Evolutionary conservation across 345 rosid species (phyloP), one percentile per base, ranked within the genome.

Genomic region (Eucalyptus coolabah): DNA sequence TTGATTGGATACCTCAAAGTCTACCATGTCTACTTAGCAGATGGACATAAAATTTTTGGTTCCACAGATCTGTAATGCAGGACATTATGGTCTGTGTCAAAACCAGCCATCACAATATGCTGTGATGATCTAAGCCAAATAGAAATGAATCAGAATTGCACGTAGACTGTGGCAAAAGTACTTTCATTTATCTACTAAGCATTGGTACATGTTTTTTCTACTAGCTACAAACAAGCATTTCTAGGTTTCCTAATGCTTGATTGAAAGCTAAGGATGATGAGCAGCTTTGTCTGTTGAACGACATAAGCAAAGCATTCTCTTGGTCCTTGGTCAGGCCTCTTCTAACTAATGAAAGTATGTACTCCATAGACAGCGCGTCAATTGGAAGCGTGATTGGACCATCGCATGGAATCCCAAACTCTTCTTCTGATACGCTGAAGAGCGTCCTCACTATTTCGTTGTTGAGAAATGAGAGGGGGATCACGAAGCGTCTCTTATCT

Each of bases 251-350:
- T 26, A 34, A 18, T 51, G 86, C 87, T 59, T 12, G 85, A 80
- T 40, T 63, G 37, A 37, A 86, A 63, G 67, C 83, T 47, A 82
- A 63, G 13, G 87, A 89, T 87, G 87, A 86, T 86, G 59, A 86
- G 59, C 87, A 86, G 56, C 87, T 86, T 47, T 53, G 50, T 63
- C 53, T 28, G 42, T 40, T 28, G 87, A 89, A 44, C 10, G 91
- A 80, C 23, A 82, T 60, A 5, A 44, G 47, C 69, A 93, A 42
- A 65, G 94, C 91, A 4, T 87, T 92, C 89, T 93, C 93, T 6
- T 91, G 90, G 23, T 94, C 92, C 88, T 49, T 53, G 63, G 89
- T 88, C 37, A 91, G 59, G 59, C 90, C n/a, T 54, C 87, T 6
- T 86, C 88, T 18, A 37, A 91, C 51, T 83, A 93, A 16, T 49